These are phyloP conservation scores for Zychaea mexicana DNA, from an alignment of 371 early-diverging fungal genomes.

Conservation along the genomic window DNA sequence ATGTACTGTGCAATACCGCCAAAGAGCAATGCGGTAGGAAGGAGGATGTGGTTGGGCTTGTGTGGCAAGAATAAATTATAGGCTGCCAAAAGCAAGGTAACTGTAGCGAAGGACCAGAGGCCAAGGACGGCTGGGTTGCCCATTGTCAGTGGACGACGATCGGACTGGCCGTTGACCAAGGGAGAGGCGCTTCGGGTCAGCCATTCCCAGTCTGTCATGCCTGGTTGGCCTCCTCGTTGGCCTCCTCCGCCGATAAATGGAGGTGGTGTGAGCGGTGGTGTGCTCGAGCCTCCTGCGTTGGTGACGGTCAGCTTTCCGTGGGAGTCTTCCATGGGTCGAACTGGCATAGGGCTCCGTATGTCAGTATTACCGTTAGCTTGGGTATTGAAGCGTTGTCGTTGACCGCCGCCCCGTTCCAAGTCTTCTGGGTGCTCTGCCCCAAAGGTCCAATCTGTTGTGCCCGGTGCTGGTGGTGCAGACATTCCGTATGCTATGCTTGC, in stretches of 20 bases:
- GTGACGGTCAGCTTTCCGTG: slow-evolving; percentile 2
- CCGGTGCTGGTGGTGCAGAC: not conserved
- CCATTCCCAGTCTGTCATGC: not conserved
- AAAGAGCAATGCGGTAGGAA: slow-evolving; percentile 26
- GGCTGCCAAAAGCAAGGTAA: slow-evolving; percentile 21
- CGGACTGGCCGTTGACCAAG: slow-evolving; percentile 13
- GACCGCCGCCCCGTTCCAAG: not conserved
- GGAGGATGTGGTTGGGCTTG: slow-evolving; percentile 17
- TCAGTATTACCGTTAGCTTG: no score
- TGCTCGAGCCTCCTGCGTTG: not conserved
- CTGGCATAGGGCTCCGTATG: slow-evolving; percentile 4
- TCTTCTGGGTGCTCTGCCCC: not conserved
- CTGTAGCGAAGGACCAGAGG: slow-evolving; percentile 27
- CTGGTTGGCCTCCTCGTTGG: not conserved
- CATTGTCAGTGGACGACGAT: slow-evolving; percentile 17
- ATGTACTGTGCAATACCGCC: slow-evolving; percentile 32
- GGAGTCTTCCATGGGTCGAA: slow-evolving; percentile 1
- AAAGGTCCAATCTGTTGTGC: not conserved
- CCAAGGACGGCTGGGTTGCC: slow-evolving; percentile 20
- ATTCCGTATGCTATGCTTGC: not conserved
- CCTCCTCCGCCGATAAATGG: not conserved
- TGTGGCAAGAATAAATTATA: slow-evolving; percentile 21
- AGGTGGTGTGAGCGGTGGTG: not conserved
- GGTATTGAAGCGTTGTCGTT: not conserved
- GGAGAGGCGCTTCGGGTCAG: slow-evolving; percentile 12